These are phyloP conservation scores for Blastobotrys muscicola DNA, from an alignment of 805 yeast species.

Conservation along the genomic window DNA sequence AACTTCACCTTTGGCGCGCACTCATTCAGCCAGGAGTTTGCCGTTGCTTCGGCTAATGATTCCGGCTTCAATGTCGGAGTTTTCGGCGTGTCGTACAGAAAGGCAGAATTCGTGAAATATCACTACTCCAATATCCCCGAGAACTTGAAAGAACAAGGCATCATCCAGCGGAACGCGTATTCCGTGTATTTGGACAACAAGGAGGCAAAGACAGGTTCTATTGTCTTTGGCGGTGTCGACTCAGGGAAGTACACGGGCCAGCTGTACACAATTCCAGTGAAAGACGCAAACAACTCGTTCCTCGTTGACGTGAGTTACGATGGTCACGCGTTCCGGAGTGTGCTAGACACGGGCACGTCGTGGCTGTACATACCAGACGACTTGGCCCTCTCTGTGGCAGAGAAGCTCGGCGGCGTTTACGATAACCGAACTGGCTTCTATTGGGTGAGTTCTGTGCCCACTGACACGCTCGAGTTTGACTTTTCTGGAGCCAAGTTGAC, in stretches of 20 bases:
- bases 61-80: conserved; percentile 1
- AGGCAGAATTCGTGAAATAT: conserved; percentile 1
- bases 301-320: too few relatives aligned
- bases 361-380: too few relatives aligned
- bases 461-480: neutral
- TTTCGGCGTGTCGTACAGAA: neutral
- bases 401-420: too few relatives aligned
- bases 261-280: conserved; percentile 20
- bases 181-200: conserved; percentile 34
- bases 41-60: neutral
- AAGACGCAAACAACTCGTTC: conserved; percentile 21
- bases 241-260: conserved; percentile 31
- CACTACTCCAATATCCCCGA: conserved; percentile 18
- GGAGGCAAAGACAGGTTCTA: conserved; percentile 26
- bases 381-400: too few relatives aligned
- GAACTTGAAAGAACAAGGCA: conserved; percentile 26
- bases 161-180: conserved; percentile 32
- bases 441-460: neutral
- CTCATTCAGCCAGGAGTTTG: neutral
- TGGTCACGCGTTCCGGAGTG: too few relatives aligned
- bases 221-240: conserved; percentile 37
- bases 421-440: neutral
- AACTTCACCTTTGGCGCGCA: conserved; percentile 4
- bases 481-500: neutral
- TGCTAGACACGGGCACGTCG: too few relatives aligned